Base-by-base conservation (phyloP, 306 rosid genomes). In the Carpinus fangiana region DNA sequence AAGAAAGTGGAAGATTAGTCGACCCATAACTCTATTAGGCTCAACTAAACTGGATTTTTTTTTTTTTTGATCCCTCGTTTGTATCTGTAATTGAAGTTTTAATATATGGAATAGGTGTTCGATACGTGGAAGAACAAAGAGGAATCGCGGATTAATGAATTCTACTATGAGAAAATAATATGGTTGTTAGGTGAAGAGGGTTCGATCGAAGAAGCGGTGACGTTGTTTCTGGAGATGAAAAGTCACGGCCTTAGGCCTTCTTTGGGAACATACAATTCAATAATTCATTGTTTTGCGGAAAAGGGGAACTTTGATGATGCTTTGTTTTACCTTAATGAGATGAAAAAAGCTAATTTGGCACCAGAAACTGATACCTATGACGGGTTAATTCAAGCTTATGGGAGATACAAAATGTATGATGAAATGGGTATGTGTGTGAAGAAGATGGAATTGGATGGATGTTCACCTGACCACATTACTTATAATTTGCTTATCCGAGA, bases 111-210 rank as follows among this genome's bases (percentile, higher is more conserved):
- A 45, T 86, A 92, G 96, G 82, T 90, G 23, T 90, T 90, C 81
- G 88, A 86, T 79, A 56, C 65, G 84, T 92, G 97, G 96, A 92
- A 79, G 88, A 85, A 73, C 79, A 83, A 90, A 34, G 91, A 90
- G 81, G 52, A 75, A 75, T 89, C 88, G 0, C 78, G 90, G 80
- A 83, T 84, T 76, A 86, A 78, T 76, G 93, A 89, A 53, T 65
- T 84, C 54, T 86, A 89, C 84, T 89, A 87, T 73, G 76, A 82
- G 76, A 90, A 89, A 86, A 78, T 87, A 64, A 85, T 92, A 78
- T 64, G 78, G 50, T 59, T 83, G 70, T 74, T 92, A 78, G 50
- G 72, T 79, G 91, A 83, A 86, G 96, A 79, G 75, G 90, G 77
- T 75, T 74, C 86, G 80, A 73, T 89, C 80, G 89, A 84, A 79